Base-by-base conservation (phyloP, 1,284 basidiomycete species). In the Pholiota adiposa region DNA sequence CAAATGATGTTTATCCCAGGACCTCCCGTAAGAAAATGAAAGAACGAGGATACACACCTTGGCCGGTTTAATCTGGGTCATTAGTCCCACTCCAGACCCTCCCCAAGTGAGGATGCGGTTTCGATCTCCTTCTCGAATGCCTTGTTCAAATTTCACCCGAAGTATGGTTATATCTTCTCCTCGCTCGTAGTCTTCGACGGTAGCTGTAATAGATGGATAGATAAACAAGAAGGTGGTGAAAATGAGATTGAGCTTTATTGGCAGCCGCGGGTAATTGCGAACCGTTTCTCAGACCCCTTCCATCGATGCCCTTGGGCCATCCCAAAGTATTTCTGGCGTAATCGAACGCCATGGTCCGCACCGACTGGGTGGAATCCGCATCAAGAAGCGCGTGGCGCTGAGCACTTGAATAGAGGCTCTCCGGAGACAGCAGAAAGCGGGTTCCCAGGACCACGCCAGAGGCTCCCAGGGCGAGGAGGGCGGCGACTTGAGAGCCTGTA, bases 251-350 rank as follows among this genome's bases (percentile, higher is more conserved):
- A 46, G 40, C 36, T 38, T 63, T 21, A 48, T 40, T 62, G 46
- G 31, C 54, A 46, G 19, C 44, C 41, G 27, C 23, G 27, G 43
- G 46, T 33, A 54, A 38, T 29, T 21, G 69, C 73, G 61, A 63
- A 79, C 80, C 72, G 66, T 87, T 88, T 56, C 77, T 73, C 51
- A 89, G 64, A 0, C 75, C 87, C 58, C 87, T 78, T 50, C 89
- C 89, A 69, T 92, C 83, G 14, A 90, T 73, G n/a, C 85, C 84
- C 29, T 67, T 62, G 1, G 90, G 90, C 90, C 89, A 92, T 33
- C 81, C 85, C 34, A 83, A 59, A 4, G 83, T 86, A 48, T 78
- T 80, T 59, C 87, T 79, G 33, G 80, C 85, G 27, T 77, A 69
- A 71, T 92, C 90, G 66, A 92, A 90, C 29, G 85, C 85, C 75